These are phyloP conservation scores for Pulchroboletus neoregius DNA, from an alignment of 1,284 basidiomycete species.

Conservation along the genomic window DNA sequence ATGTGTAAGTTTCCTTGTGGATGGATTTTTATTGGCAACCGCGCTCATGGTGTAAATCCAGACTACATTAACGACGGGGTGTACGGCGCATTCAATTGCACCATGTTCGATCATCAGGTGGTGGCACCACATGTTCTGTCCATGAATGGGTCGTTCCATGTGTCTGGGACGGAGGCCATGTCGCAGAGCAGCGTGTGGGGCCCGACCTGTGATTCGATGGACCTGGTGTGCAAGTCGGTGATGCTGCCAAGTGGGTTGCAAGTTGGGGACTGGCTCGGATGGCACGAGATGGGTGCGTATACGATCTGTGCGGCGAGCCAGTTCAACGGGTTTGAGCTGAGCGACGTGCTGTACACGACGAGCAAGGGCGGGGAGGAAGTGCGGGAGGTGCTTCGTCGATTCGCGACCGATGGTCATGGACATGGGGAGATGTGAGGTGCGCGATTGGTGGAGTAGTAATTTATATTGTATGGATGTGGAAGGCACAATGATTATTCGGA, in stretches of 20 bases:
- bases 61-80: conserved; percentile 99
- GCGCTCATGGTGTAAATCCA: conserved; percentile 33
- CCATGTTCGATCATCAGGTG: conserved; percentile 90
- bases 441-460: conserved; percentile 13
- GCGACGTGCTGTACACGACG: conserved; percentile 61
- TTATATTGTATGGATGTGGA: conserved; percentile 10
- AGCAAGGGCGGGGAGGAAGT: conserved; percentile 44
- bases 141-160: conserved; percentile 51
- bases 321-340: conserved; percentile 80
- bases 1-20: conserved; percentile 65
- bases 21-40: conserved; percentile 2
- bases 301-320: conserved; percentile 87
- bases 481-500: conserved; percentile 11
- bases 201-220: conserved; percentile 88
- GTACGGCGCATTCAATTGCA: conserved; percentile 98
- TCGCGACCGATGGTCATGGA: conserved; percentile 27
- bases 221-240: conserved; percentile 68
- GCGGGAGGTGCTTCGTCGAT: conserved; percentile 34
- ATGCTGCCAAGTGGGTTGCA: conserved; percentile 60
- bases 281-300: conserved; percentile 92
- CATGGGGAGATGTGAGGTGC: conserved; percentile 14
- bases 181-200: conserved; percentile 64
- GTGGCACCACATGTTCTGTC: conserved; percentile 81
- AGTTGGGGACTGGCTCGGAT: conserved; percentile 91
- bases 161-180: conserved; percentile 45